A percentile compares a stretch with the other conserved stretches of the same genome.
phyloP scores from a whole-genome alignment of 352 stramenopile genomes.

The Peronospora farinosa region DNA sequence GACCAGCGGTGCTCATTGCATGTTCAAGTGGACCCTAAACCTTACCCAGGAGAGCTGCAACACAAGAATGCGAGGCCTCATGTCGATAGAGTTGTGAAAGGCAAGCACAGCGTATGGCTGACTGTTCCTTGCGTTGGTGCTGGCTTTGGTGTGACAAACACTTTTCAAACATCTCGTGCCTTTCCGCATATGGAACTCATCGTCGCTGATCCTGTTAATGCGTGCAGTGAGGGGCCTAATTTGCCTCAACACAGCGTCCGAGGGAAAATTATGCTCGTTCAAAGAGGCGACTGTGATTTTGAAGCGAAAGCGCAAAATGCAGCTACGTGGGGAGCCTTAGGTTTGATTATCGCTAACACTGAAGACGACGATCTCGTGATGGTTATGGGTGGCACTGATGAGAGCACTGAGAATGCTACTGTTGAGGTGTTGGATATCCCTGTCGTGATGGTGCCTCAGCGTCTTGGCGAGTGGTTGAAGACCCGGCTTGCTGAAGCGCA shows the following conservation, averaged over 20 bases:
- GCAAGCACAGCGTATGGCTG: constrained; percentile 21
- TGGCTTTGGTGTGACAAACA: constrained; percentile 47
- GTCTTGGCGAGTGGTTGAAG: constrained; percentile 56
- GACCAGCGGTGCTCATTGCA: constrained; percentile 35
- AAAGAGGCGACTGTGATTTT: constrained; percentile 62
- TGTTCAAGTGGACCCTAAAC: constrained; percentile 24
- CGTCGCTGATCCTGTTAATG: constrained; percentile 48
- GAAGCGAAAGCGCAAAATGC: constrained; percentile 66
- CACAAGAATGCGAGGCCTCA: constrained; percentile 15
- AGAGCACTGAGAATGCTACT: constrained; percentile 14
- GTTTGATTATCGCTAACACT: constrained; percentile 61
- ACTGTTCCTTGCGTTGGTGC: constrained; percentile 56
- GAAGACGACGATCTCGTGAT: constrained; percentile 64
- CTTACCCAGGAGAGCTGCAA: constrained; percentile 4
- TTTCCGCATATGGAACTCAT: constrained; percentile 32
- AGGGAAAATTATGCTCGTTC: constrained; percentile 48
- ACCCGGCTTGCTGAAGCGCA: constrained; percentile 16
- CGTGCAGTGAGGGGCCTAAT: constrained; percentile 37
- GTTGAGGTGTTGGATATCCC: constrained; percentile 29
- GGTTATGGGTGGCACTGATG: constrained; percentile 59
- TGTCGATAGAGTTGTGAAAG: constrained; percentile 7
- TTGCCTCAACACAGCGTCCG: constrained; percentile 21
- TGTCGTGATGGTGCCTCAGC: constrained; percentile 58
- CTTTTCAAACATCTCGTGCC: constrained; percentile 20
- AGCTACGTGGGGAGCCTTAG: constrained; percentile 34